These are phyloP conservation scores for Corinectria fuckeliana DNA, from an alignment of 2,329 filamentous ascomycete genomes.

Conservation along the genomic window DNA sequence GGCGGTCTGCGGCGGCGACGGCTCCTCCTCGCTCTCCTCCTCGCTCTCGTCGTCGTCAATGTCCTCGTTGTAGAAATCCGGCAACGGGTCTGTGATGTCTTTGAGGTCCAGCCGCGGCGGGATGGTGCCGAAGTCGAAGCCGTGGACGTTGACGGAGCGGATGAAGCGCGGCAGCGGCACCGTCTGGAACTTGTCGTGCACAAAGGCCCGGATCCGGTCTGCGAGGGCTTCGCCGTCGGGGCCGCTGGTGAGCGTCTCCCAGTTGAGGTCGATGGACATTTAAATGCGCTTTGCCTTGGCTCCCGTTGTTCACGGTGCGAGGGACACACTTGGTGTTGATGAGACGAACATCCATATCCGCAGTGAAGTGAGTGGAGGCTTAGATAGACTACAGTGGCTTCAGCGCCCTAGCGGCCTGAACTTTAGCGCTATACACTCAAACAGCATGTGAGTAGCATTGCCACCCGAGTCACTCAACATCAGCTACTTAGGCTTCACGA, in stretches of 20 bases:
- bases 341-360: constrained; percentile 7
- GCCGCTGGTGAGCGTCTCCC: constrained; percentile 89
- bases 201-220: constrained; percentile 86
- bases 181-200: constrained; percentile 94
- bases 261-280: constrained; percentile 99
- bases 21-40: constrained; percentile 46
- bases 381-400: constrained; percentile 10
- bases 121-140: constrained; percentile 88
- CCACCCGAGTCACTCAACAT: not conserved
- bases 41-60: constrained; percentile 59
- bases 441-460: not conserved
- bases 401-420: constrained; percentile 12
- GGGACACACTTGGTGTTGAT: constrained; percentile 6
- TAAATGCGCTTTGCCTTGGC: constrained; percentile 12
- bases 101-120: constrained; percentile 89
- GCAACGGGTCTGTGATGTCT: constrained; percentile 93
- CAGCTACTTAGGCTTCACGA: not conserved
- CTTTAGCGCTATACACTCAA: not conserved
- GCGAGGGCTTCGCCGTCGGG: constrained; percentile 86
- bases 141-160: constrained; percentile 91
- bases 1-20: constrained; percentile 23
- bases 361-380: not conserved
- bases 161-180: constrained; percentile 94
- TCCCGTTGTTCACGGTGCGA: constrained; percentile 7
- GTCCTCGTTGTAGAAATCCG: constrained; percentile 93